phyloP scores from a whole-genome alignment of 2,329 filamentous ascomycete genomes.

The Clonostachys rosea region DNA sequence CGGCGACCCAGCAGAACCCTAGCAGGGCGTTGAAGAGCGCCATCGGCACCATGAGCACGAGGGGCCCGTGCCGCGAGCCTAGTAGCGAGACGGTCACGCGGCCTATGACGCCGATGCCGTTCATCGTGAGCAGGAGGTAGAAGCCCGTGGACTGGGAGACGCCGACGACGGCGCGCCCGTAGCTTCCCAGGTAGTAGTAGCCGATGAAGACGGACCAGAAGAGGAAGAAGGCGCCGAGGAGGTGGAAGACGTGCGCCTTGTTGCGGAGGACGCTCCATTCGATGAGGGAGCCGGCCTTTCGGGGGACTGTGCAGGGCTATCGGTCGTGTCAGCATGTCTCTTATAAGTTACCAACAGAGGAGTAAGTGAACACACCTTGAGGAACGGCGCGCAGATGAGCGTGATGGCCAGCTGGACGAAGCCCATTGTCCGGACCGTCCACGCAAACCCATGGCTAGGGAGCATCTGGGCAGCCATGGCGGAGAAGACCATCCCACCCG shows the following conservation, averaged over 20 bases:
- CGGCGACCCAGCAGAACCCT: constrained; percentile 53
- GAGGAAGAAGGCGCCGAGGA: constrained; percentile 22
- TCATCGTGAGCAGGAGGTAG: constrained; percentile 60
- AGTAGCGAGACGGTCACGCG: constrained; percentile 53
- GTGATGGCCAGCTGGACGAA: constrained; percentile 22
- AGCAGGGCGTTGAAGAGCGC: constrained; percentile 34
- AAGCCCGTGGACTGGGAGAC: constrained; percentile 45
- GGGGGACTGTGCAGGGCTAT: constrained; percentile 30
- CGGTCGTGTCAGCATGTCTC: constrained; percentile 13
- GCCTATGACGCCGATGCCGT: constrained; percentile 55
- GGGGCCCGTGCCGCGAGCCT: constrained; percentile 48
- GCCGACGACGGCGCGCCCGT: constrained; percentile 24
- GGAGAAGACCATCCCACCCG: constrained; percentile 8
- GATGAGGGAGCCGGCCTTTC: constrained; percentile 30
- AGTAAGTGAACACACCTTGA: neutral
- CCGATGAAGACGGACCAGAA: constrained; percentile 32
- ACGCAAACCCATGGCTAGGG: neutral
- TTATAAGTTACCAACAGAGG: constrained; percentile 8
- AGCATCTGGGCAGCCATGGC: neutral
- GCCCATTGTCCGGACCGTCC: neutral
- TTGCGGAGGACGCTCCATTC: constrained; percentile 38
- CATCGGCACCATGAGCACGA: constrained; percentile 48
- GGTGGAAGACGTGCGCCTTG: constrained; percentile 24
- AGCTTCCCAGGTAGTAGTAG: constrained; percentile 44
- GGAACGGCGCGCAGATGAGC: constrained; percentile 15